Percentiles rank a stretch among this genome's conserved stretches.
These are phyloP conservation scores for Tinospora cordifolia DNA, from an alignment of 164 flowering plant genomes.

Conservation along the genomic window DNA sequence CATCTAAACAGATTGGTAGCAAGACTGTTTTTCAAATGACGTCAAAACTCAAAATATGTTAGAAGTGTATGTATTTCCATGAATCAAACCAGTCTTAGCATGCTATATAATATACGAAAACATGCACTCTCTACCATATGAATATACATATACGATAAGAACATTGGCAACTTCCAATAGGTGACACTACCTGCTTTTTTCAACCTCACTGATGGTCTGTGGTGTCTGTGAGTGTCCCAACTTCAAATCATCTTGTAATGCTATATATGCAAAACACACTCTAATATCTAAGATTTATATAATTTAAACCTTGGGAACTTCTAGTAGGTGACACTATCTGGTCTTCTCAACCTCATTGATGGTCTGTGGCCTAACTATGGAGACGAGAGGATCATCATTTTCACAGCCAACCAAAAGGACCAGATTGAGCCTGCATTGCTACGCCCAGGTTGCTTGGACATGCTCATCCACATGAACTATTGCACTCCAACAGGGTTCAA, in stretches of 20 bases:
- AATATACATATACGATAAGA: too few relatives aligned
- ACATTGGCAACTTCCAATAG: too few relatives aligned
- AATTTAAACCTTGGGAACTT: too few relatives aligned
- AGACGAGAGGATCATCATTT: conserved; percentile 40
- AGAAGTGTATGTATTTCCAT: too few relatives aligned
- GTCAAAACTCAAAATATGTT: too few relatives aligned
- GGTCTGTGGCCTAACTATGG: conserved; percentile 46
- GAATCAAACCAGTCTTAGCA: not conserved
- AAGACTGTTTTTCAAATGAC: too few relatives aligned
- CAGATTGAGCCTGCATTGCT: conserved; percentile 36
- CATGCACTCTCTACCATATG: not conserved
- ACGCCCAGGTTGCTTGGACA: conserved; percentile 45
- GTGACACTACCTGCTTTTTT: conserved; percentile 37
- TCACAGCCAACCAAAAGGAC: conserved; percentile 45
- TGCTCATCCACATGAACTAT: conserved; percentile 44
- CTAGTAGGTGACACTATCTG: conserved; percentile 32
- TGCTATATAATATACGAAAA: not conserved
- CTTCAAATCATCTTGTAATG: not conserved
- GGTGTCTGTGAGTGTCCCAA: conserved; percentile 12
- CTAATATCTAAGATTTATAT: not conserved
- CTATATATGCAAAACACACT: not conserved
- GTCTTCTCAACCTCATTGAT: conserved; percentile 36
- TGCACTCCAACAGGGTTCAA: conserved; percentile 43
- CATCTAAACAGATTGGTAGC: too few relatives aligned
- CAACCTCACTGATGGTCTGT: conserved; percentile 36